Evolutionary conservation across 768 basidiomycete genomes (phyloP), one percentile per base, ranked within the genome.

Genomic region (Leccinum rimulosum): DNA sequence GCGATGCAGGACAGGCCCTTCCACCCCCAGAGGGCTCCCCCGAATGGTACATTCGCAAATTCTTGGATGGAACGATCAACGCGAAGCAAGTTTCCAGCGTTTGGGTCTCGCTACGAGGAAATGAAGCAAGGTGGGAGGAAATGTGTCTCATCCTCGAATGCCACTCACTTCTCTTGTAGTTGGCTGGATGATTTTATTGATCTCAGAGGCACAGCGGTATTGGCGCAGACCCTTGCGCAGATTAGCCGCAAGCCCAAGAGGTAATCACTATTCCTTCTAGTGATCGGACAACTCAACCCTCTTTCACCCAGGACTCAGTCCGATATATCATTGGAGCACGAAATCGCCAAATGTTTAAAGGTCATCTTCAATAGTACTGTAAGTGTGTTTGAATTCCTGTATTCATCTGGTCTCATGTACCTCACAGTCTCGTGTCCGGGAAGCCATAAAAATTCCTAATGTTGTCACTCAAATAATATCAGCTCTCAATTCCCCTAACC

Each of bases 1-100:
- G 76, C 6, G 88, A 89, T 61, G 69, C 79, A 3, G 85, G 86
- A 6, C 83, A 84, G 56, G 64, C 83, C 7, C 73, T 76, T 6
- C 71, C 80, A 22, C 80, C 84, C 22, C 73, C 83, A 22, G 83
- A 85, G 56, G 87, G 89, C 61, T 85, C 89, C 9, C 94, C 95
- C 1, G 91, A 97, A 71, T 97, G 90, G 89, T 98, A 94, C 70
- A 85, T 98, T 63, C 84, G 87, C 73, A 93, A 88, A 73, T 93
- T 97, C 70, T 78, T 98, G 68, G 90, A 95, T 68, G 85, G 85
- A 59, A 89, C 89, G 2, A 86, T 97, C 52, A 94, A 88, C 1
- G 75, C 85, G 45, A 91, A 92, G 73, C 87, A 94, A 62, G 90
- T 91, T 10, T 79, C 81, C 22, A 85, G 89, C 57, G 76, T 98